Evolutionary conservation across 352 stramenopile species (phyloP), one percentile per base, ranked within the genome.

Genomic region (Phytophthora parvispora): DNA sequence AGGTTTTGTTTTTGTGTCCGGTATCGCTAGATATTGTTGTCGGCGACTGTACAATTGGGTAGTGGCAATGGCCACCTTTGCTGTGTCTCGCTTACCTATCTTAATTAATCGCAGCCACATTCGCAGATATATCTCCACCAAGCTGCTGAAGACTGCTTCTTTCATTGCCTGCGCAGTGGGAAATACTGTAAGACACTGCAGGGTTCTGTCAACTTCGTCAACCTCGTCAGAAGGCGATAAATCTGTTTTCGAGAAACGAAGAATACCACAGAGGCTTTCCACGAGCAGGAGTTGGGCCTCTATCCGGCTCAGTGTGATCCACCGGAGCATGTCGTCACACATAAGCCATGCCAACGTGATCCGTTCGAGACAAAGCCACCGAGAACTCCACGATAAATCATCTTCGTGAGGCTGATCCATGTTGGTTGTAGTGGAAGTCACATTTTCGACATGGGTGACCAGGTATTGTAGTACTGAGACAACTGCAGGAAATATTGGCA

Each of bases 271-370:
- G 10, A 92, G 69, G 6, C 69, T 64, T 18, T 60, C 53, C 13
- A 90, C 31, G 3, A 93, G 61, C 18, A 69, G 60, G 1, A 49
- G 36, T 2, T 86, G 74, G 1, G 83, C 83, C 3, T 76, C 67
- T 5, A 47, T 47, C 32, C 83, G 83, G 51, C 69, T 71, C 7
- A 91, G 47, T 20, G 81, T 81, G 58, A 93, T 92, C 86, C 86
- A 93, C 3, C 86, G 82, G 42, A 91, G 75, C 78, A 89, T 91
- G 40, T 93, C 83, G n/a, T 87, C 74, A 7, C 78, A 77, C n/a
- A 51, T 54, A 6, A 93, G 56, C 86, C 86, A 93, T 9, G 68
- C 43, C 20, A 92, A 49, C n/a, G 53, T 45, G 1, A 81, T 76
- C 13, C 72, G 73, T 22, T 76, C 60, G 7, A 87, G 42, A 38